phyloP scores from a whole-genome alignment of 2,329 filamentous ascomycete species.

The Claviceps maximensis region DNA sequence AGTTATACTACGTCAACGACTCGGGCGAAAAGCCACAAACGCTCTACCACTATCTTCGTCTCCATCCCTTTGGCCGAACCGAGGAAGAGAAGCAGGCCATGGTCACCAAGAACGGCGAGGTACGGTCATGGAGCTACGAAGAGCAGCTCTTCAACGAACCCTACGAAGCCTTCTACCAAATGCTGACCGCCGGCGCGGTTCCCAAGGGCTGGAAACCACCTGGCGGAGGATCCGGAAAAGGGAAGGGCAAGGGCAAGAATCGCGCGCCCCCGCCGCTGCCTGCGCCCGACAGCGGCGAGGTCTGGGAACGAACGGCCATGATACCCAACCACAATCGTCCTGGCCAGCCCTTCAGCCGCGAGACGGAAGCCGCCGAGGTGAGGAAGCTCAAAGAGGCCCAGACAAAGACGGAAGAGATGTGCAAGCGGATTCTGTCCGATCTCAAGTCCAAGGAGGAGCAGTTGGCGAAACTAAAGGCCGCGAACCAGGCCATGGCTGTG shows the following conservation, averaged over 20 bases:
- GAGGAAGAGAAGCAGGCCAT: slow-evolving; percentile 56
- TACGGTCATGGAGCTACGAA: slow-evolving; percentile 75
- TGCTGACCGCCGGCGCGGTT: slow-evolving; percentile 61
- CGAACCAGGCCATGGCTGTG: slow-evolving; percentile 32
- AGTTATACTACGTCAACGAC: slow-evolving; percentile 83
- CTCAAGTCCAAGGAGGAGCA: slow-evolving; percentile 52
- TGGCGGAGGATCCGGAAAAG: slow-evolving; percentile 33
- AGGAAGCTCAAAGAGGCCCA: slow-evolving; percentile 50
- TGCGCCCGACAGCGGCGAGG: slow-evolving; percentile 30
- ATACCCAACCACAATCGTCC: slow-evolving; percentile 55
- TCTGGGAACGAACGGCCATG: slow-evolving; percentile 58
- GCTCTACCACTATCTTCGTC: slow-evolving; percentile 80
- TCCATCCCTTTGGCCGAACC: slow-evolving; percentile 79
- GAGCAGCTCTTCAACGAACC: slow-evolving; percentile 97
- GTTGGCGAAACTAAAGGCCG: slow-evolving; percentile 47
- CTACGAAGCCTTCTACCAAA: slow-evolving; percentile 80
- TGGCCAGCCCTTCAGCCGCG: slow-evolving; percentile 59
- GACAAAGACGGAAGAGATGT: slow-evolving; percentile 48
- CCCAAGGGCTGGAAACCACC: slow-evolving; percentile 29
- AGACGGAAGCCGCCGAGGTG: slow-evolving; percentile 53
- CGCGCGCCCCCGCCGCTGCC: slow-evolving; percentile 25
- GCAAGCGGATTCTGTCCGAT: slow-evolving; percentile 43
- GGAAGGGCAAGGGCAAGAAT: slow-evolving; percentile 37
- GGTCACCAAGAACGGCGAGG: slow-evolving; percentile 45
- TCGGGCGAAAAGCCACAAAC: slow-evolving; percentile 89